phyloP scores from a whole-genome alignment of 2,329 filamentous ascomycete species.

The Colletotrichum spinosum region DNA sequence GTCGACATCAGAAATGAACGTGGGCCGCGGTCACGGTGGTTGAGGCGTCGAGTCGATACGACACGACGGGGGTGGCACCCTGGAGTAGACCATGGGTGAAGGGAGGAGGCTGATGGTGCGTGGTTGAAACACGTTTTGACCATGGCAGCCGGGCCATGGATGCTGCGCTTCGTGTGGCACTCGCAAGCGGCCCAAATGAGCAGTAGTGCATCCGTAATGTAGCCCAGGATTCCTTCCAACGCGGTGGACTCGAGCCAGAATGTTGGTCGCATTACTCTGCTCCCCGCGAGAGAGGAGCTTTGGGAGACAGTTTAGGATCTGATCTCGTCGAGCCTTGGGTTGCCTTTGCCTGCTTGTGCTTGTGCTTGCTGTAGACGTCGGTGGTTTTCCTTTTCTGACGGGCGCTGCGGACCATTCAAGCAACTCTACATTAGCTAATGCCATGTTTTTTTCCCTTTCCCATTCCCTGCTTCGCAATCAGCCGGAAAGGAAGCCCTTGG shows the following conservation, averaged over 20 bases:
- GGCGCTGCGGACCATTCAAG: conserved; percentile 2
- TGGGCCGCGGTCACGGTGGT: not conserved
- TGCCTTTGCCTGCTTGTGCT: conserved; percentile 6
- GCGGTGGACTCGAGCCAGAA: conserved; percentile 7
- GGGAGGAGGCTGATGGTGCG: conserved; percentile 38
- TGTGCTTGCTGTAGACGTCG: conserved; percentile 19
- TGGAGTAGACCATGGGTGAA: conserved; percentile 21
- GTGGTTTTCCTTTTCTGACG: conserved; percentile 8
- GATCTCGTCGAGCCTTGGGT: conserved; percentile 1
- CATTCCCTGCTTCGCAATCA: not conserved
- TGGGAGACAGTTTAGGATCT: conserved; percentile 18
- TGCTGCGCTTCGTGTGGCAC: not conserved
- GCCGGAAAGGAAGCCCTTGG: conserved; percentile 22
- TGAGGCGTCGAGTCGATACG: not conserved
- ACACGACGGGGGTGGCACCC: conserved; percentile 11
- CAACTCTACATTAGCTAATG: not conserved
- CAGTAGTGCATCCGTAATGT: not conserved
- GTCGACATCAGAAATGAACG: conserved; percentile 19
- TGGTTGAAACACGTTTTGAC: conserved; percentile 48
- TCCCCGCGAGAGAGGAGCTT: too few relatives aligned
- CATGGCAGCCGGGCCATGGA: conserved; percentile 30
- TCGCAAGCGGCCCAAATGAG: not conserved
- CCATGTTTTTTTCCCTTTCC: not conserved
- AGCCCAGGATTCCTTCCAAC: not conserved
- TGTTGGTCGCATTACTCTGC: conserved; percentile 2